phyloP scores from a whole-genome alignment of 108 stramenopile genomes.

The Nitzschia sp. region DNA sequence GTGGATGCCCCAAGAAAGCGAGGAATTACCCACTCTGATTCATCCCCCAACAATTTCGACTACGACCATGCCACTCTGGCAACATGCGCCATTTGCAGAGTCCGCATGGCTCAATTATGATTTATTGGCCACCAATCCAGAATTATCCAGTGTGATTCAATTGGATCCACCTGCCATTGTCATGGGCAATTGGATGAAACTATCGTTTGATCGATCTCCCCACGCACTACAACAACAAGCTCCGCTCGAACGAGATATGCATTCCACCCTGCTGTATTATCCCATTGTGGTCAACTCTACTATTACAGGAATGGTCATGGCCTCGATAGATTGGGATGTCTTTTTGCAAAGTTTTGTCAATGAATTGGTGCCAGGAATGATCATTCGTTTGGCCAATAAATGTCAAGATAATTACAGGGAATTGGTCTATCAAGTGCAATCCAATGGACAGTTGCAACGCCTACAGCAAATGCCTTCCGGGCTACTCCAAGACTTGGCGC shows the following conservation, averaged over 20 bases:
- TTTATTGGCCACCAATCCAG: background rate
- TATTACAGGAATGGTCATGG: constrained; percentile 1
- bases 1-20: background rate
- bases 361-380: background rate
- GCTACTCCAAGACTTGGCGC: background rate
- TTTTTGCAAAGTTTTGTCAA: background rate
- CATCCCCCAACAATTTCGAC: constrained; percentile 4
- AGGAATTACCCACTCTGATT: too few relatives aligned
- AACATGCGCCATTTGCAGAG: constrained; percentile 9
- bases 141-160: background rate
- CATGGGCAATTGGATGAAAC: background rate
- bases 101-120: constrained; percentile 3
- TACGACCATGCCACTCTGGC: constrained; percentile 7
- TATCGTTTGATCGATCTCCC: background rate
- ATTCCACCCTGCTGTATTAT: too few relatives aligned
- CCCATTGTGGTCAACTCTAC: background rate
- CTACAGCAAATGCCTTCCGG: background rate
- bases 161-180: background rate
- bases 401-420: background rate
- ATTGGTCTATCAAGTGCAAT: too few relatives aligned
- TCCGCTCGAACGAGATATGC: background rate
- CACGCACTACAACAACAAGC: background rate
- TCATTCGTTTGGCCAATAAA: background rate
- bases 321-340: background rate
- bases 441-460: background rate